These are phyloP conservation scores for cucumber (Cucumis sativus) DNA, from an alignment of 306 rosid species.

Conservation along the genomic window Cucumber_9930_V3 NC_026658.2:15248001-15248500, in stretches of 20 bases:
- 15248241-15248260: conserved; percentile 35
- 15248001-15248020: conserved; percentile 26
- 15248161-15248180: conserved; percentile 19
- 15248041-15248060: conserved; percentile 24
- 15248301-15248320: conserved; percentile 44
- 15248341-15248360: conserved; percentile 24
- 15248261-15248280: conserved; percentile 19
- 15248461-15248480: conserved; percentile 16
- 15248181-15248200: conserved; percentile 32
- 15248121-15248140: conserved; percentile 25
- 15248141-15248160: conserved; percentile 23
- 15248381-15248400: conserved; percentile 19
- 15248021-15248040: conserved; percentile 31
- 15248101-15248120: conserved; percentile 30
- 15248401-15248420: neutral
- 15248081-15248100: conserved; percentile 29
- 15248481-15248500: conserved; percentile 24
- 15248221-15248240: conserved; percentile 24
- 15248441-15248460: neutral
- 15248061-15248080: conserved; percentile 26
- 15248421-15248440: neutral
- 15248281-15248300: conserved; percentile 26
- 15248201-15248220: conserved; percentile 30
- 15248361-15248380: conserved; percentile 24
- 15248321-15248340: conserved; percentile 32